Evolutionary conservation across 345 rosid genomes (phyloP).

Genomic region (Dipteronia sinensis): DNA sequence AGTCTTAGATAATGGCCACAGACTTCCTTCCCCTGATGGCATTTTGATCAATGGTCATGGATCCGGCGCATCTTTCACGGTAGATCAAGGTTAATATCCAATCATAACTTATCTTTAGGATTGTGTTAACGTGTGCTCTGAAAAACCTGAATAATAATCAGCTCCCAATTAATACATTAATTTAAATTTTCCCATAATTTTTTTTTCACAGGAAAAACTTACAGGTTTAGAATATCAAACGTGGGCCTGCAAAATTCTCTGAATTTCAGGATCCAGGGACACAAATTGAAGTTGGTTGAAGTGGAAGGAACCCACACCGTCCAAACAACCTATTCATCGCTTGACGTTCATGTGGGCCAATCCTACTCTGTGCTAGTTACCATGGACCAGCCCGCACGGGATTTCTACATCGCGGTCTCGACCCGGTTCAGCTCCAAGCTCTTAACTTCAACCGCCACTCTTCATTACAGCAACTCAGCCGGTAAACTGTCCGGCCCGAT

Average conservation of each 20-base stretch:
- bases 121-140: background rate
- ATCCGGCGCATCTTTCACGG: slow-evolving; percentile 48
- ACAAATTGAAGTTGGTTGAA: slow-evolving; percentile 78
- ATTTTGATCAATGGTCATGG: slow-evolving; percentile 82
- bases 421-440: slow-evolving; percentile 53
- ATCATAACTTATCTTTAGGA: background rate
- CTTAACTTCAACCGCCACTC: slow-evolving; percentile 48
- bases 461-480: slow-evolving; percentile 70
- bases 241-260: slow-evolving; percentile 76
- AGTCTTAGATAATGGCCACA: slow-evolving; percentile 60
- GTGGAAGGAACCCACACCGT: slow-evolving; percentile 91
- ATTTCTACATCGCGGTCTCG: slow-evolving; percentile 63
- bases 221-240: slow-evolving; percentile 83
- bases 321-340: slow-evolving; percentile 58
- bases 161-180: background rate
- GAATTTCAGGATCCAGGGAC: slow-evolving; percentile 71
- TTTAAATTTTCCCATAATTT: background rate
- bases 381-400: slow-evolving; percentile 64
- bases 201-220: slow-evolving; percentile 59
- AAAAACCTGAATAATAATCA: no score
- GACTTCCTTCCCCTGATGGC: slow-evolving; percentile 62
- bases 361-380: slow-evolving; percentile 87
- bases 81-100: slow-evolving; percentile 52
- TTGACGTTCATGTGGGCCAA: slow-evolving; percentile 88
- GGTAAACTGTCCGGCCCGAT: slow-evolving; percentile 41